A percentile compares a stretch with the other conserved stretches of the same genome.
phyloP scores from a whole-genome alignment of 2,329 filamentous ascomycete genomes.

The Talaromyces sp. region DNA sequence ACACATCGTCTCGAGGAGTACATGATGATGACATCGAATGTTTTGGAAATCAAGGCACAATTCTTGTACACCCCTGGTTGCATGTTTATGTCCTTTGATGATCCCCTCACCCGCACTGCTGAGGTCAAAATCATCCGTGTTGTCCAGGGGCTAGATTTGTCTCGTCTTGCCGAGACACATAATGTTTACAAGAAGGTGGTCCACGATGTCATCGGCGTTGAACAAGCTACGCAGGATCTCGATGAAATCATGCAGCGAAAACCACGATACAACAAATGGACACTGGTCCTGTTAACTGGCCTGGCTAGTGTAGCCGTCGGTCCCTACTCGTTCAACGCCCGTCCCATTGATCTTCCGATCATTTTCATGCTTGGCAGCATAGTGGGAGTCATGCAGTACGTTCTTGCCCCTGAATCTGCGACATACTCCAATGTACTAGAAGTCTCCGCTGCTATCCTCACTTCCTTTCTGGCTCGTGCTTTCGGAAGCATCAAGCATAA shows the following conservation, averaged over 20 bases:
- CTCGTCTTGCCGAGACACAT: conserved; percentile 41
- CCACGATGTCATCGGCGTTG: conserved; percentile 44
- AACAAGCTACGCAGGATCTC: conserved; percentile 41
- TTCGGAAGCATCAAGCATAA: conserved; percentile 60
- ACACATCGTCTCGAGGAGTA: conserved; percentile 90
- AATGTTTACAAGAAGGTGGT: conserved; percentile 46
- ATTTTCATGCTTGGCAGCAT: conserved; percentile 71
- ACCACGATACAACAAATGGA: conserved; percentile 51
- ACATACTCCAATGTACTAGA: conserved; percentile 63
- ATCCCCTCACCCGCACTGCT: conserved; percentile 42
- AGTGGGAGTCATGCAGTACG: conserved; percentile 69
- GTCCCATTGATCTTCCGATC: conserved; percentile 73
- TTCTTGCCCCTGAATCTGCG: conserved; percentile 68
- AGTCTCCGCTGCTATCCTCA: conserved; percentile 60
- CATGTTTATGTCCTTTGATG: conserved; percentile 89
- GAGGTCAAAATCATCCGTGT: conserved; percentile 43
- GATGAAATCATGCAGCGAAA: conserved; percentile 54
- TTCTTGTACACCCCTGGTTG: conserved; percentile 89
- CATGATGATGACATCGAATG: conserved; percentile 80
- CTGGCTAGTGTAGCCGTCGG: conserved; percentile 70
- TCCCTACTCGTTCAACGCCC: conserved; percentile 73
- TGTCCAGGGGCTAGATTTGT: conserved; percentile 40
- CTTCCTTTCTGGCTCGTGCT: conserved; percentile 63
- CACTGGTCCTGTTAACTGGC: conserved; percentile 64
- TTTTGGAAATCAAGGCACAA: conserved; percentile 83